Evolutionary conservation across 1,284 basidiomycete genomes (phyloP).

Genomic region (Ganoderma lucidum): DNA sequence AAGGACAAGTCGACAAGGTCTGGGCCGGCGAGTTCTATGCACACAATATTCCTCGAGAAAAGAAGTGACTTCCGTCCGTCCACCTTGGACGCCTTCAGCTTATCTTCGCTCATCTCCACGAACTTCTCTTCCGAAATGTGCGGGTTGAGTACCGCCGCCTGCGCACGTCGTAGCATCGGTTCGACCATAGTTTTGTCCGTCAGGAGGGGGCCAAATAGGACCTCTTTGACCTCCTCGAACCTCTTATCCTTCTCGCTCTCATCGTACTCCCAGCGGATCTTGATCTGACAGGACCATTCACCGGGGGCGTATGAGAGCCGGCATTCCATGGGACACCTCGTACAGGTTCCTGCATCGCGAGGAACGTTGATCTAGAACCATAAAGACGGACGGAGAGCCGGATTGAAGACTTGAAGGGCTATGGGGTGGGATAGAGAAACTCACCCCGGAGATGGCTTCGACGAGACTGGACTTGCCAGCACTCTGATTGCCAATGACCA

Average conservation of each 20-base stretch:
- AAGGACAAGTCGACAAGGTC: constrained; percentile 54
- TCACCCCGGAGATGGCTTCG: constrained; percentile 65
- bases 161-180: constrained; percentile 51
- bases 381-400: too few relatives aligned
- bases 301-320: constrained; percentile 29
- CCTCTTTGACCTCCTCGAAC: constrained; percentile 43
- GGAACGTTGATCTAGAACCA: constrained; percentile 34
- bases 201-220: constrained; percentile 47
- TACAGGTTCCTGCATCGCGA: constrained; percentile 36
- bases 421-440: constrained; percentile 26
- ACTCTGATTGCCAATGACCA: constrained; percentile 41
- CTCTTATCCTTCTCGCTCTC: constrained; percentile 26
- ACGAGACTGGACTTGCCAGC: constrained; percentile 54
- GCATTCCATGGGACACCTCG: constrained; percentile 42
- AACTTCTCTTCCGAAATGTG: constrained; percentile 34
- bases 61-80: constrained; percentile 31
- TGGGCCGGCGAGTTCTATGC: constrained; percentile 54
- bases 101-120: constrained; percentile 35
- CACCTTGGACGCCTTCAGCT: constrained; percentile 25
- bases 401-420: background rate
- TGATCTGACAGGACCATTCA: constrained; percentile 46
- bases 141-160: constrained; percentile 53
- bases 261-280: constrained; percentile 42
- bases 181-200: constrained; percentile 48
- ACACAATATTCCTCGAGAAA: constrained; percentile 56